Conservation (phyloP, 345 rosid genomes). For the Punica granatum region DNA sequence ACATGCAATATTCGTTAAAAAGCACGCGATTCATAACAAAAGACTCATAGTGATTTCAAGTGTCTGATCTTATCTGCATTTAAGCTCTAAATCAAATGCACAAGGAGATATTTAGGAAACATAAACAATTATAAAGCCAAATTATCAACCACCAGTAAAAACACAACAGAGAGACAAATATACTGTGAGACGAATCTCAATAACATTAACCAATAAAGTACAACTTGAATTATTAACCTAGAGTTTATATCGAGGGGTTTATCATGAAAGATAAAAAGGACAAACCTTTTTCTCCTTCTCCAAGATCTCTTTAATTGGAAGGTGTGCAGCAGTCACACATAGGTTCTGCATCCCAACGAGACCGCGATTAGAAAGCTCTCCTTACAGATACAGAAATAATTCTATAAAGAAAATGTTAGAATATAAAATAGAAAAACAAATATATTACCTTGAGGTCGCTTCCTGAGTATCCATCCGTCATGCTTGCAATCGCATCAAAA, state of each 20-base stretch:
- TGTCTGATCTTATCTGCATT: neutral
- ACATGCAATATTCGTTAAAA: neutral
- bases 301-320: conserved; percentile 79
- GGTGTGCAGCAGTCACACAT: conserved; percentile 82
- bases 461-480: conserved; percentile 91
- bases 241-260: neutral
- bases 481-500: conserved; percentile 57
- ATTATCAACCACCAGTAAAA: neutral
- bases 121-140: neutral
- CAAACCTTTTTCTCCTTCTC: conserved; percentile 74
- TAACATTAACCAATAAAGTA: neutral
- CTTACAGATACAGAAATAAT: too few species aligned
- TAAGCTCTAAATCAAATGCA: neutral
- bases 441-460: conserved; percentile 74
- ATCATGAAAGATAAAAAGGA: neutral
- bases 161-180: neutral
- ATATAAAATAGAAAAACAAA: conserved; percentile 3
- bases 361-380: neutral
- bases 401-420: neutral
- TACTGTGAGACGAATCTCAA: neutral
- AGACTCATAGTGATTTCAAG: neutral
- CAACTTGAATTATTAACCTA: neutral
- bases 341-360: conserved; percentile 42
- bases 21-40: neutral
- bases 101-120: neutral